These are phyloP conservation scores for Chaetomiaceae sp. DNA, from an alignment of 2,329 filamentous ascomycete species.

Conservation along the genomic window DNA sequence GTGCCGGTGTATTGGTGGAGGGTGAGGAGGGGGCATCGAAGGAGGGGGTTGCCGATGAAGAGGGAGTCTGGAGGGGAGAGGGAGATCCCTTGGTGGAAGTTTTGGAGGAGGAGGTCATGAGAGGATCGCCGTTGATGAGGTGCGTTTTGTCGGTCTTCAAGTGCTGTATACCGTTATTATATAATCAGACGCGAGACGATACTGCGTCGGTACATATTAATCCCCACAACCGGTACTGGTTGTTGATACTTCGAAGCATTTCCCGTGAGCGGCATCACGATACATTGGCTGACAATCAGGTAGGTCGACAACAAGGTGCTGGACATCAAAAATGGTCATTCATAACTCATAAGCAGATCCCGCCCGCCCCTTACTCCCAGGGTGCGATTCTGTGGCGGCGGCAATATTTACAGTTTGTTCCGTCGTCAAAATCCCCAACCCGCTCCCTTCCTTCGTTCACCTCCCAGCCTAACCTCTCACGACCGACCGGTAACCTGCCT, in stretches of 20 bases:
- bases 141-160: neutral
- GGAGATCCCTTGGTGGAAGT: constrained; percentile 51
- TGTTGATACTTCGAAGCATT: no score
- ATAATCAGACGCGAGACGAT: constrained; percentile 5
- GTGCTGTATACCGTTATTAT: neutral
- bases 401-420: constrained; percentile 28
- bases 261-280: no score
- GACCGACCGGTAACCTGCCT: constrained; percentile 36
- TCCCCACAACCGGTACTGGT: neutral
- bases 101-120: constrained; percentile 38
- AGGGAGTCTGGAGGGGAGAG: constrained; percentile 33
- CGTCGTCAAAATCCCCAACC: constrained; percentile 23
- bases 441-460: neutral
- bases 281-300: no score
- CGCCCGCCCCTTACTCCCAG: neutral
- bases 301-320: neutral
- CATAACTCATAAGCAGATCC: constrained; percentile 7
- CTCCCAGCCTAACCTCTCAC: neutral
- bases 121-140: neutral
- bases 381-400: no score
- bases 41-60: constrained; percentile 42
- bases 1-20: constrained; percentile 88
- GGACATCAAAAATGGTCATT: neutral
- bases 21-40: constrained; percentile 50
- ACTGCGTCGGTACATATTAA: constrained; percentile 7